Conservation (phyloP, 1,284 basidiomycete genomes). For the Amylostereum areolatum region DNA sequence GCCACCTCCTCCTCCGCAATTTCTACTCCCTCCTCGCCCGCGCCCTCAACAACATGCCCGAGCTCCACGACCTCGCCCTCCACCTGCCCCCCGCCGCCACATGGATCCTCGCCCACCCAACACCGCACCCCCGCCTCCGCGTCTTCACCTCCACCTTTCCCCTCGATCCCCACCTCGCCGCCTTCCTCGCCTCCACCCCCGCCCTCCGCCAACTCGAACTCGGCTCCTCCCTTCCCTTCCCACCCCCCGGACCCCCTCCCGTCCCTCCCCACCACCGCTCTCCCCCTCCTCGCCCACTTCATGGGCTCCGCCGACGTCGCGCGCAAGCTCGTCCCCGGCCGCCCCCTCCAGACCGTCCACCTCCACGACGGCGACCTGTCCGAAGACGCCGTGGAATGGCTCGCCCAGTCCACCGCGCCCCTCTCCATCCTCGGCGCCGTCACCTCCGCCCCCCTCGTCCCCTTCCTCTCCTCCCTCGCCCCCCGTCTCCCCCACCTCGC, state of each 20-base stretch:
- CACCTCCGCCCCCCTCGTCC: conserved; percentile 26
- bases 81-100: conserved; percentile 42
- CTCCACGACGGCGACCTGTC: conserved; percentile 51
- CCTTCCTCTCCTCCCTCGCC: conserved; percentile 27
- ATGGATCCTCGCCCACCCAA: conserved; percentile 38
- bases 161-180: conserved; percentile 47
- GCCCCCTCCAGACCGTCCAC: conserved; percentile 57
- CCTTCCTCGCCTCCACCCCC: conserved; percentile 50
- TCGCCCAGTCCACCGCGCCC: conserved; percentile 30
- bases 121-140: conserved; percentile 38
- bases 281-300: conserved; percentile 51
- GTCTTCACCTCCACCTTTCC: conserved; percentile 54
- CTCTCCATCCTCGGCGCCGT: conserved; percentile 26
- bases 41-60: conserved; percentile 53
- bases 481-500: conserved; percentile 25
- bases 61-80: conserved; percentile 51
- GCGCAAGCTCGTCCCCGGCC: conserved; percentile 48
- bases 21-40: conserved; percentile 44
- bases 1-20: conserved; percentile 30
- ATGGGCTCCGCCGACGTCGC: conserved; percentile 54
- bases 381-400: conserved; percentile 42
- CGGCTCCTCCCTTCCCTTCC: conserved; percentile 19
- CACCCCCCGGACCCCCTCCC: conserved; percentile 7
- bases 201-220: conserved; percentile 49
- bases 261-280: conserved; percentile 27